phyloP scores from a whole-genome alignment of 352 stramenopile genomes.

The Globisporangium camurandrum region DNA sequence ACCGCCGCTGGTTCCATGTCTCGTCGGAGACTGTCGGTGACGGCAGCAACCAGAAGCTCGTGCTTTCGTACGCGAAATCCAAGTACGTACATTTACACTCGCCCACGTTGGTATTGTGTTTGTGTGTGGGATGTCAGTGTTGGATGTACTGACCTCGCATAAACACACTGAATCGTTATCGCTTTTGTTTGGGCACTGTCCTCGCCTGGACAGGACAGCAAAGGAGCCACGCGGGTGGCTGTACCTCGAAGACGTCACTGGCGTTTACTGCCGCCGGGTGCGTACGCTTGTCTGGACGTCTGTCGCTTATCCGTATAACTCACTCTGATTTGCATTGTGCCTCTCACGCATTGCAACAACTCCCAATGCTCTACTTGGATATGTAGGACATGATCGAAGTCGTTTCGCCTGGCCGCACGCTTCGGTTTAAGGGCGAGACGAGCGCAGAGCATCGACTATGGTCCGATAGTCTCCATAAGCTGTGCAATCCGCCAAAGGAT shows the following conservation, averaged over 20 bases:
- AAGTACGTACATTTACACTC: conserved; percentile 41
- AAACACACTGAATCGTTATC: too few species aligned
- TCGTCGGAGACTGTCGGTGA: conserved; percentile 41
- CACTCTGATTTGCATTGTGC: too few species aligned
- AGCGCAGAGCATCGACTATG: conserved; percentile 67
- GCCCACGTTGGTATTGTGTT: too few species aligned
- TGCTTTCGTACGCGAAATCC: conserved; percentile 75
- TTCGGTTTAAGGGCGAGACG: conserved; percentile 78
- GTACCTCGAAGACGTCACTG: conserved; percentile 70
- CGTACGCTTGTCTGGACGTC: not conserved
- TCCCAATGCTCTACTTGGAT: too few species aligned
- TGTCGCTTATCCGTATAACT: too few species aligned
- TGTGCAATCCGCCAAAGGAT: conserved; percentile 45
- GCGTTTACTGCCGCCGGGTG: conserved; percentile 65
- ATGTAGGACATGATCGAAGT: conserved; percentile 78
- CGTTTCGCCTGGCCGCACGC: conserved; percentile 56
- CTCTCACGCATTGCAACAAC: not conserved
- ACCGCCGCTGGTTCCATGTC: conserved; percentile 74
- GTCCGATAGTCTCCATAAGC: conserved; percentile 69
- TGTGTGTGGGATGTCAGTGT: not conserved
- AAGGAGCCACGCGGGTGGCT: conserved; percentile 76
- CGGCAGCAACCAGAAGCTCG: conserved; percentile 44
- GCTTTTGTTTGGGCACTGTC: too few species aligned
- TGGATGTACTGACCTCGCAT: too few species aligned
- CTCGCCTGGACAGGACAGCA: conserved; percentile 26